Base-by-base conservation (phyloP, 495 filamentous ascomycete genomes). In the Astrothelium subdiscretum region DNA sequence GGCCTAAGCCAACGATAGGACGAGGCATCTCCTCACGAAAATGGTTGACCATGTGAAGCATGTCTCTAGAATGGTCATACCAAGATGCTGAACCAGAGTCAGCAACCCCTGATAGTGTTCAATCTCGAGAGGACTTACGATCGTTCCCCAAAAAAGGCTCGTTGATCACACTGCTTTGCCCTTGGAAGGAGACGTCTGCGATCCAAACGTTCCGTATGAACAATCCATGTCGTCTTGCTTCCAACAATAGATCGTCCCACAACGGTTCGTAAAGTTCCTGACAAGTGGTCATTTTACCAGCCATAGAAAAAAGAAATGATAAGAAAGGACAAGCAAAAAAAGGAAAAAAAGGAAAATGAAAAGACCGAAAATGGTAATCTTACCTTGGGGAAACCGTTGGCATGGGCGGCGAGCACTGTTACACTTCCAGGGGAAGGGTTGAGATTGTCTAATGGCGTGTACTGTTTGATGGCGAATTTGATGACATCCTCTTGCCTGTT, bases 1-100 rank as follows among this genome's bases (percentile, higher is more conserved):
- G 94, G 24, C 94, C 94, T 2, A 98, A 71, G 31, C 92, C 94
- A 62, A 97, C 75, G n/a, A 97, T 74, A 4, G 94, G 92, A 12
- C 89, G 87, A 2, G 88, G 85, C 89, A 97, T 95, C 62, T 89
- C 74, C 8, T 79, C 74, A 32, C 90, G 88, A 74, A 96, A 92
- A 48, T 82, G 77, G 74, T 96, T 97, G 74, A 94, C 80, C 69
- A 96, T 80, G 66, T 90, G 83, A n/a, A 95, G 80, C 12, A 97
- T 81, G 74, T 98, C 94, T 57, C 94, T 82, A 20, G 89, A 74
- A 73, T 95, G 85, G 74, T 98, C 94, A 58, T 83, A 79, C 94
- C 94, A 98, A 42, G 72, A 73, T 32, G 74, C 74, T 80, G 64
- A 4, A 62, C 38, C n/a, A 22, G n/a, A 48, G 22, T 59, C 26